Evolutionary conservation across 2,329 filamentous ascomycete genomes (phyloP).

Genomic region (Magnaporthales sp.): DNA sequence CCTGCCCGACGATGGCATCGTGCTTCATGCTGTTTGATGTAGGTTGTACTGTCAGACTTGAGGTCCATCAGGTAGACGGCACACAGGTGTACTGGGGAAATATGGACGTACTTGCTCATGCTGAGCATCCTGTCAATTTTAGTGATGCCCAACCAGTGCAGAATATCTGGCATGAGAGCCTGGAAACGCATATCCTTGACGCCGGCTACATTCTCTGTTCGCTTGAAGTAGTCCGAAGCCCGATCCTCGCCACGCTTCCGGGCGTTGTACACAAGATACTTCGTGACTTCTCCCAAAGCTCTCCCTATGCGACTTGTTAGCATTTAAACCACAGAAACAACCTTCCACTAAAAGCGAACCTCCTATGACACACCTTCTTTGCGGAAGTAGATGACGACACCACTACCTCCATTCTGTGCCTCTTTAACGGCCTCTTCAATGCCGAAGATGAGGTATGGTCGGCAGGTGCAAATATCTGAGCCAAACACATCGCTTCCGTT

Average conservation of each 20-base stretch:
- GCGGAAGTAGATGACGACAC: slow-evolving; percentile 96
- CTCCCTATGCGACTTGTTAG: slow-evolving; percentile 37
- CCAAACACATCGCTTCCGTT: slow-evolving; percentile 97
- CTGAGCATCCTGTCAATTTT: slow-evolving; percentile 98
- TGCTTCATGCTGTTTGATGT: slow-evolving; percentile 64
- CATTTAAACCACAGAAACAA: not conserved
- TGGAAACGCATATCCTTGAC: slow-evolving; percentile 98
- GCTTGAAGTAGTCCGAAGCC: slow-evolving; percentile 89
- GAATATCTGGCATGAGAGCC: slow-evolving; percentile 93
- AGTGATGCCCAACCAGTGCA: slow-evolving; percentile 96
- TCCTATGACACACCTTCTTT: slow-evolving; percentile 56
- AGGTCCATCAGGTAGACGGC: slow-evolving; percentile 2
- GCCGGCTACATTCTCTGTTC: slow-evolving; percentile 96
- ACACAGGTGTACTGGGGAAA: not conserved
- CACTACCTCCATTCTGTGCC: slow-evolving; percentile 86
- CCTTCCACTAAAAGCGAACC: not conserved
- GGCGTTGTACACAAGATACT: slow-evolving; percentile 72
- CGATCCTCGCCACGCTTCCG: slow-evolving; percentile 70
- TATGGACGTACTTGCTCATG: slow-evolving; percentile 76
- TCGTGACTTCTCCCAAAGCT: slow-evolving; percentile 94
- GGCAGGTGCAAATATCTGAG: slow-evolving; percentile 94
- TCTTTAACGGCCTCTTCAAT: slow-evolving; percentile 97
- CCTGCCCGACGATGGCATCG: slow-evolving; percentile 78
- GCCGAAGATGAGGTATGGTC: slow-evolving; percentile 91
- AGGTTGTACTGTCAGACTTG: slow-evolving; percentile 12